These are phyloP conservation scores for Ophiostoma novo-ulmi DNA, from an alignment of 2,329 filamentous ascomycete genomes.

Conservation along the genomic window DNA sequence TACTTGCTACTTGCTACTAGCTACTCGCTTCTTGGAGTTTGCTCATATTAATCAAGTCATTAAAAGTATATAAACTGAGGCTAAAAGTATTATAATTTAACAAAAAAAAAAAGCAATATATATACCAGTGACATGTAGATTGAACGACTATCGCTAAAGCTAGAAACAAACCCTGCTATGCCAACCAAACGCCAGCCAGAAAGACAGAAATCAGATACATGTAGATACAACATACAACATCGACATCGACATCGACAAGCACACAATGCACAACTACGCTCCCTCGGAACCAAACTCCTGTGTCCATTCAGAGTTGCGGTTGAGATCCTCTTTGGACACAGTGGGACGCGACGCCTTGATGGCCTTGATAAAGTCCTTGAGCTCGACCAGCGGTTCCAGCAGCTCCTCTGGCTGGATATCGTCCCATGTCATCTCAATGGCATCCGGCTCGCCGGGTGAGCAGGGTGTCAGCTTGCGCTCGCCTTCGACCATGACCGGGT, in stretches of 20 bases:
- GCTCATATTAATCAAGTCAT: not conserved
- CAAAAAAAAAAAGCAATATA: not conserved
- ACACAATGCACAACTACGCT: constrained; percentile 34
- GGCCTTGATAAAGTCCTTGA: constrained; percentile 92
- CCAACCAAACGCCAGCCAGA: constrained; percentile 6
- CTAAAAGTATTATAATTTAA: not conserved
- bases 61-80: not conserved
- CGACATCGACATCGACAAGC: too few relatives aligned
- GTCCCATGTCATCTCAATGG: constrained; percentile 90
- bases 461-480: constrained; percentile 74
- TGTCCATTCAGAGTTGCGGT: constrained; percentile 86
- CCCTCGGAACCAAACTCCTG: constrained; percentile 94
- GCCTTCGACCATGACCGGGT: constrained; percentile 69
- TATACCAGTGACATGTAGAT: constrained; percentile 11
- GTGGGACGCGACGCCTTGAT: constrained; percentile 85
- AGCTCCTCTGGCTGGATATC: constrained; percentile 78
- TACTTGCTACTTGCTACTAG: not conserved
- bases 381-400: constrained; percentile 75
- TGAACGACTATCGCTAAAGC: constrained; percentile 17
- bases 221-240: not conserved
- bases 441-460: constrained; percentile 81
- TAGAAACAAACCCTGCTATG: constrained; percentile 16
- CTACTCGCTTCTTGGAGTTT: not conserved
- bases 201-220: constrained; percentile 3
- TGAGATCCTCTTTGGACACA: constrained; percentile 79